Conservation (phyloP, 139 green algal species). For the Tetraselmis striata region DNA sequence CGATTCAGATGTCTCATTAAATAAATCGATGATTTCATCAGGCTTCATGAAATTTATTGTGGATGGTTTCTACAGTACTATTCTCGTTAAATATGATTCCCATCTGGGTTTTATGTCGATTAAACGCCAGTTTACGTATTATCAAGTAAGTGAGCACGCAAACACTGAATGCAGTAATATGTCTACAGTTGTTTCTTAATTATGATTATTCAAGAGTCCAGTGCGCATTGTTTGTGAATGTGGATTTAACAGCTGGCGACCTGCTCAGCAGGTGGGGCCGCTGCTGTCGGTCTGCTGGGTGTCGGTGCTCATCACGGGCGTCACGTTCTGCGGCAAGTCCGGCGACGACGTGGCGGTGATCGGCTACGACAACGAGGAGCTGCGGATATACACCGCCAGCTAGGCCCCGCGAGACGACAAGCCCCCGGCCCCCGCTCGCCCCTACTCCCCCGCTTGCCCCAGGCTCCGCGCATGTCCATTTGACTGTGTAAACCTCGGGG, state of each 20-base stretch:
- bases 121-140: too few relatives aligned
- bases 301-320: conserved; percentile 28
- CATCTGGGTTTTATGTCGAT: too few relatives aligned
- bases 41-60: too few relatives aligned
- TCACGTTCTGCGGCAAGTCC: conserved; percentile 34
- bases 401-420: too few relatives aligned
- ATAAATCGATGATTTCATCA: too few relatives aligned
- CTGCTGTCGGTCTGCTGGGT: conserved; percentile 21
- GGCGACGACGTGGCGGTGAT: conserved; percentile 31
- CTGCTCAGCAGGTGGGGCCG: background rate
- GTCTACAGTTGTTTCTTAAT: background rate
- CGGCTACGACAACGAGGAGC: conserved; percentile 33
- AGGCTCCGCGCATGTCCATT: too few relatives aligned
- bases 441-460: too few relatives aligned
- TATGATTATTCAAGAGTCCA: background rate
- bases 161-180: background rate
- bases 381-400: conserved; percentile 18
- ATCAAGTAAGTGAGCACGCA: background rate
- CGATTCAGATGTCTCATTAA: too few relatives aligned
- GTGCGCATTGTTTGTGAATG: background rate
- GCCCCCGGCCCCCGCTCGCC: too few relatives aligned
- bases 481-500: too few relatives aligned
- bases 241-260: background rate
- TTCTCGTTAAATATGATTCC: too few relatives aligned
- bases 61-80: too few relatives aligned